These are phyloP conservation scores for Ceratobasidium sp. DNA, from an alignment of 1,284 basidiomycete genomes.

Conservation along the genomic window DNA sequence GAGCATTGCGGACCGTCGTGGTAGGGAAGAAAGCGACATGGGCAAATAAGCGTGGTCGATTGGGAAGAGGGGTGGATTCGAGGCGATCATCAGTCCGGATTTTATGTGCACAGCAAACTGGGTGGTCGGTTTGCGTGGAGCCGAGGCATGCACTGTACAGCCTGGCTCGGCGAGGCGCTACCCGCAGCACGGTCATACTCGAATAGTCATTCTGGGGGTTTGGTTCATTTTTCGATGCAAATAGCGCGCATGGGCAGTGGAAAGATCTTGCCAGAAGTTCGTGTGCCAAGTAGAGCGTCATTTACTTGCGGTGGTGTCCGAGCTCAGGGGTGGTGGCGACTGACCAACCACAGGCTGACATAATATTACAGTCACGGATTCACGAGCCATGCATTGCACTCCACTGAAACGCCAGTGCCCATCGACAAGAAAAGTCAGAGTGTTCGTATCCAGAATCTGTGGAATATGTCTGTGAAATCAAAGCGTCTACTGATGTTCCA, in stretches of 20 bases:
- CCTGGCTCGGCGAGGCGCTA: slow-evolving; percentile 11
- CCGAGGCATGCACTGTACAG: slow-evolving; percentile 5
- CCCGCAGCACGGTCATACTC: neutral
- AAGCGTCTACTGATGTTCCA: neutral
- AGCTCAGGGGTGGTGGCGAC: neutral
- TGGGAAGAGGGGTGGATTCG: neutral
- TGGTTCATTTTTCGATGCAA: neutral
- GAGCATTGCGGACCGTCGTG: slow-evolving; percentile 24
- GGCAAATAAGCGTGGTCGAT: neutral
- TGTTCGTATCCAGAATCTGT: neutral
- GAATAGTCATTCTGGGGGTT: neutral
- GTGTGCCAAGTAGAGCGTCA: neutral
- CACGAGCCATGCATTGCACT: too few relatives aligned
- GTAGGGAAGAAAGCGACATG: slow-evolving; percentile 25
- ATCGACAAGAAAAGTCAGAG: slow-evolving; percentile 3
- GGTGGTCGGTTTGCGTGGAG: neutral
- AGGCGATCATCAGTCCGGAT: slow-evolving; percentile 1
- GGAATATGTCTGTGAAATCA: neutral
- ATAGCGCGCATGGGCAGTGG: neutral
- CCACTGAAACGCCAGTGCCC: too few relatives aligned
- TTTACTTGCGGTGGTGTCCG: neutral
- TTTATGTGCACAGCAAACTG: slow-evolving; percentile 31
- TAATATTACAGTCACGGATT: neutral
- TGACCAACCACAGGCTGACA: neutral
- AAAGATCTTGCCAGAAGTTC: neutral